A percentile compares a stretch with the other conserved stretches of the same genome.
phyloP scores from a whole-genome alignment of 768 basidiomycete species.

The Gloeopeniophorella convolvens region DNA sequence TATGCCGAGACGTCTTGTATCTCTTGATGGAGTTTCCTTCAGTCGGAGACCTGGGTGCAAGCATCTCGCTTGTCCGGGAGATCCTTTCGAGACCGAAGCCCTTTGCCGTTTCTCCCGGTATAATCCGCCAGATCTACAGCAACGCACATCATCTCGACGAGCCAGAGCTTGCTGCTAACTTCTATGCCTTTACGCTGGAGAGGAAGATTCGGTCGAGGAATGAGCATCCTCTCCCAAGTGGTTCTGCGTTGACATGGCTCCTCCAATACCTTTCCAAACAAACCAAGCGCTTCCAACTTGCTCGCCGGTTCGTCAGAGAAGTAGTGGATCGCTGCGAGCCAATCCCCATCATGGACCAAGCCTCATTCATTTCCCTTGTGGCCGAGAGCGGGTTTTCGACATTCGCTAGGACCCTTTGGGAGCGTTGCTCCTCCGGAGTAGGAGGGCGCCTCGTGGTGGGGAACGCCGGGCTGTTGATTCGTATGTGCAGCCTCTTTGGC shows the following conservation, averaged over 20 bases:
- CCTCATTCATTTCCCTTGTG: conserved; percentile 40
- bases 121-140: conserved; percentile 33
- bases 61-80: conserved; percentile 36
- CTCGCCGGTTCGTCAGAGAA: conserved; percentile 44
- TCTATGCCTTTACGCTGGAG: conserved; percentile 44
- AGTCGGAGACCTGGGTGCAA: conserved; percentile 32
- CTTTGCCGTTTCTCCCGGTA: conserved; percentile 35
- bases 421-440: conserved; percentile 40
- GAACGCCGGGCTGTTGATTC: conserved; percentile 39
- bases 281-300: conserved; percentile 38
- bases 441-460: conserved; percentile 38
- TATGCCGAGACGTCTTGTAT: conserved; percentile 38
- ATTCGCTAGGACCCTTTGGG: conserved; percentile 51
- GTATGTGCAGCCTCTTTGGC: conserved; percentile 45
- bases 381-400: conserved; percentile 43
- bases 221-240: conserved; percentile 46
- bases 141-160: conserved; percentile 14
- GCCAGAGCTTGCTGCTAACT: conserved; percentile 32
- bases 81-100: conserved; percentile 28
- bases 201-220: conserved; percentile 27
- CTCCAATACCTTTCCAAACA: conserved; percentile 37
- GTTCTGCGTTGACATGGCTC: conserved; percentile 43
- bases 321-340: conserved; percentile 36
- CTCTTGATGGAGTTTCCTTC: conserved; percentile 15
- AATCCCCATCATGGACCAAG: conserved; percentile 41